A percentile compares a stretch with the other conserved stretches of the same genome.
Conservation (phyloP, 352 stramenopile species). For the Phytophthora cryptogea region DNA sequence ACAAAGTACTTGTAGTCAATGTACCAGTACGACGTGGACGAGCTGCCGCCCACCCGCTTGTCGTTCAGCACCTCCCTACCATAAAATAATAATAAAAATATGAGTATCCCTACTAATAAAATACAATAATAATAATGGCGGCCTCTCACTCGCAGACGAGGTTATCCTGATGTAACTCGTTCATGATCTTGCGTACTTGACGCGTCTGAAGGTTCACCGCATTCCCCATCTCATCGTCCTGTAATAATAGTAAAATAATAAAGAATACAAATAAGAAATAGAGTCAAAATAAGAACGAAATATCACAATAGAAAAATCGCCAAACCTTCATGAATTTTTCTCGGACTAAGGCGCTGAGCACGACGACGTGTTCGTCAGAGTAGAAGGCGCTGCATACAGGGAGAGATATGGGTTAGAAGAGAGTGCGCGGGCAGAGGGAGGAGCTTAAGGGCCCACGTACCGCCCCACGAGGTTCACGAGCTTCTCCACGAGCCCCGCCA, state of each 20-base stretch:
- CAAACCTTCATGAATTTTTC: conserved; percentile 89
- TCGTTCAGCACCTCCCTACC: conserved; percentile 86
- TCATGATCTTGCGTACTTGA: conserved; percentile 90
- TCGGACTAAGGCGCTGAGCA: conserved; percentile 81
- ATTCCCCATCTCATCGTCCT: conserved; percentile 90
- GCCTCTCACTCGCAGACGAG: conserved; percentile 82
- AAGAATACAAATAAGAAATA: neutral
- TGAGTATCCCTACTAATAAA: neutral
- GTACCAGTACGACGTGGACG: conserved; percentile 91
- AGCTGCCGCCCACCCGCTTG: conserved; percentile 82
- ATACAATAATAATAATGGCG: neutral
- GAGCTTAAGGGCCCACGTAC: conserved; percentile 33
- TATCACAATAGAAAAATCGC: neutral
- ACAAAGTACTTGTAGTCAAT: conserved; percentile 94
- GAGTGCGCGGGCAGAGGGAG: neutral
- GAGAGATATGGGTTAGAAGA: conserved; percentile 1
- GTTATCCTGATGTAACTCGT: conserved; percentile 85
- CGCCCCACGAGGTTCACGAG: conserved; percentile 83
- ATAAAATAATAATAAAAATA: conserved; percentile 7
- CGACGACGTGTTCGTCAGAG: conserved; percentile 87
- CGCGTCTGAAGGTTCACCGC: conserved; percentile 88
- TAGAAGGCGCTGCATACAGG: conserved; percentile 74
- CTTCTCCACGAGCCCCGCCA: conserved; percentile 88
- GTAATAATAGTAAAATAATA: conserved; percentile 1
- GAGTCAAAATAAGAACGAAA: conserved; percentile 7